Evolutionary conservation across 768 basidiomycete species (phyloP), one percentile per base, ranked within the genome.

Genomic region (Amanita subjunquillea): DNA sequence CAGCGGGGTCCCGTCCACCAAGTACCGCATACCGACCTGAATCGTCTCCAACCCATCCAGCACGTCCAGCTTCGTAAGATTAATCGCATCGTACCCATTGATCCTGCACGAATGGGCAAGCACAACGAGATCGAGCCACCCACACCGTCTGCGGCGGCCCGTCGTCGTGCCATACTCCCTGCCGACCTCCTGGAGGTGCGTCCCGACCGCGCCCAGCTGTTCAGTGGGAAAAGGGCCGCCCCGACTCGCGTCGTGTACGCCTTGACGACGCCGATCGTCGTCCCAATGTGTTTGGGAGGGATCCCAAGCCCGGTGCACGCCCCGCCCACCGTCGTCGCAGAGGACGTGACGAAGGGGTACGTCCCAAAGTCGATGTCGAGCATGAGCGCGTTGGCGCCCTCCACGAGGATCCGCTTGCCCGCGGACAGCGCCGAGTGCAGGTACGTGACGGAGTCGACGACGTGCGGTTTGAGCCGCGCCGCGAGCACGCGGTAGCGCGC

Each of bases 191-290:
- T 98, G 96, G 15, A 99, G 70, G 59, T 92, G 91, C 17, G 77
- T 75, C 9, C 96, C 96, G 38, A 85, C 65, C 25, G 84, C 87
- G 67, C 93, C 87, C 52, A 96, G 77, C 65, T 92, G 90, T 67
- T 99, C 96, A 0, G 90, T 91, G 6, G 96, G 93, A 77, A 99
- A 98, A 3, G 96, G 96, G 0, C 96, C 96, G 37, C 92, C 91
- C 96, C 96, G 22, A 99, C 96, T 25, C 96, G 81, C 1, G 96
- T 98, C 15, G 96, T 98, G 67, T 99, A 99, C 0, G 96, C 96
- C 68, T 98, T 99, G 64, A 97, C 75, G 54, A 99, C 96, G 43
- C 96, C 96, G 58, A 94, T 86, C 23, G 84, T 75, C 45, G 82
- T 80, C n/a, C 87, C 89, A 57, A 99, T 83, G 58, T 78, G 69